Evolutionary conservation across 2,329 filamentous ascomycete species (phyloP).

Genomic region (Fusarium keratoplasticum): DNA sequence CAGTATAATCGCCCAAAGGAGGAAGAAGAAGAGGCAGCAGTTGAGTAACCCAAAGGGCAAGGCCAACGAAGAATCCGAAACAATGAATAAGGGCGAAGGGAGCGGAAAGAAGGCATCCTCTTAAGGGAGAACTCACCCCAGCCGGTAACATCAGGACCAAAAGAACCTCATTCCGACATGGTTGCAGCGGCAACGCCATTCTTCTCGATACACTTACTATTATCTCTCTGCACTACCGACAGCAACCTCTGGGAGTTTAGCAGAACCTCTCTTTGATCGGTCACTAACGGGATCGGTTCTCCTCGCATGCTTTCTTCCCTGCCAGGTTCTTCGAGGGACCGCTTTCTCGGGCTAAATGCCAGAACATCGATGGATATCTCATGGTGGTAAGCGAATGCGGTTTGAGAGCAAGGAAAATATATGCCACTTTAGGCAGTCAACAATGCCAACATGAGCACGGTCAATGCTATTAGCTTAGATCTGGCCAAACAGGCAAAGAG

Average conservation of each 20-base stretch:
- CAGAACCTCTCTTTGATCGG: background rate
- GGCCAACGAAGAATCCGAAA: background rate
- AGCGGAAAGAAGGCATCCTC: background rate
- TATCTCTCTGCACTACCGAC: background rate
- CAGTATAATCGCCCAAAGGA: background rate
- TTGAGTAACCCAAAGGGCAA: too few relatives aligned
- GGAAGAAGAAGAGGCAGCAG: background rate
- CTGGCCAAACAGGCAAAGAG: background rate
- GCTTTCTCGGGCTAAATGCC: background rate
- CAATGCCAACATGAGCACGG: background rate
- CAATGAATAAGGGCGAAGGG: background rate
- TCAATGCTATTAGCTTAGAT: background rate
- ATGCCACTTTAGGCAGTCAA: background rate
- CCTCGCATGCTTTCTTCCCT: background rate
- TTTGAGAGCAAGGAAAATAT: background rate
- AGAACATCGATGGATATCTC: too few relatives aligned
- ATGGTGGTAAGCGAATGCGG: background rate
- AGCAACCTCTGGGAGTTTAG: background rate
- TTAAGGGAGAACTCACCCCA: background rate
- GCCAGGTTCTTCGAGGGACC: background rate
- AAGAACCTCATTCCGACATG: too few relatives aligned
- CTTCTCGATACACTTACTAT: background rate
- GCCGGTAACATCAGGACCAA: background rate
- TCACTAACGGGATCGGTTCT: background rate
- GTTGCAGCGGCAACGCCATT: background rate